phyloP scores from a whole-genome alignment of 208 protist species.

The Trypanosoma brucei region DNA sequence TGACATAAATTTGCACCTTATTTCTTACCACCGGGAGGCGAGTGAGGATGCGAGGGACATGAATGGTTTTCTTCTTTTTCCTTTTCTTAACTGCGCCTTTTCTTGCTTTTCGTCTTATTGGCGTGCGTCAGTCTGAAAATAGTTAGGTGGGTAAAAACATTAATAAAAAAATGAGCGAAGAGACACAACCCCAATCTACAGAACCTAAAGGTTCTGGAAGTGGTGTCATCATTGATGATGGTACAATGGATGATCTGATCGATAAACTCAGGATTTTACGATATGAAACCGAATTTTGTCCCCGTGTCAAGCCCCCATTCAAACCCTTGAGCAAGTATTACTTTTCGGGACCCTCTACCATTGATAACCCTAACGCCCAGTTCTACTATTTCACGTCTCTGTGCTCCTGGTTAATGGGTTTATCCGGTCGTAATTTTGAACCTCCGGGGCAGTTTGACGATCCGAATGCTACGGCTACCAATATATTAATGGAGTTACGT shows the following conservation, averaged over 20 bases:
- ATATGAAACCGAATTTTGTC: constrained; percentile 83
- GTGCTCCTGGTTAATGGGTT: constrained; percentile 81
- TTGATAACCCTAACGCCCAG: constrained; percentile 86
- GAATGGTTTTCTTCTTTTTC: constrained; percentile 5
- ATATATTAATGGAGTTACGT: constrained; percentile 73
- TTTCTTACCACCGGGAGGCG: background rate
- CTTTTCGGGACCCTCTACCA: constrained; percentile 67
- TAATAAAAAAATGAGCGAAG: constrained; percentile 26
- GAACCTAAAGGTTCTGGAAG: constrained; percentile 14
- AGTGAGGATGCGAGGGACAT: too few relatives aligned
- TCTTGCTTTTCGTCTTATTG: background rate
- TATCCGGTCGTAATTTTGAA: constrained; percentile 67
- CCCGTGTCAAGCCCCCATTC: constrained; percentile 67
- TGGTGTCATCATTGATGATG: constrained; percentile 44
- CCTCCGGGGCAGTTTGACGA: constrained; percentile 87
- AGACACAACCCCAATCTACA: constrained; percentile 10
- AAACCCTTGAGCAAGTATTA: constrained; percentile 77
- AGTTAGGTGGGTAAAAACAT: background rate
- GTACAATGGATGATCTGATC: constrained; percentile 78
- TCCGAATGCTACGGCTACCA: constrained; percentile 81
- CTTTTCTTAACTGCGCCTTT: constrained; percentile 12
- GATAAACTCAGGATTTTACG: constrained; percentile 80
- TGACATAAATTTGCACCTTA: background rate
- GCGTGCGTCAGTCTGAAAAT: too few relatives aligned
- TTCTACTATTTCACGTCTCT: constrained; percentile 91